phyloP scores from a whole-genome alignment of 352 stramenopile species.

The Aphanomyces stellatus region DNA sequence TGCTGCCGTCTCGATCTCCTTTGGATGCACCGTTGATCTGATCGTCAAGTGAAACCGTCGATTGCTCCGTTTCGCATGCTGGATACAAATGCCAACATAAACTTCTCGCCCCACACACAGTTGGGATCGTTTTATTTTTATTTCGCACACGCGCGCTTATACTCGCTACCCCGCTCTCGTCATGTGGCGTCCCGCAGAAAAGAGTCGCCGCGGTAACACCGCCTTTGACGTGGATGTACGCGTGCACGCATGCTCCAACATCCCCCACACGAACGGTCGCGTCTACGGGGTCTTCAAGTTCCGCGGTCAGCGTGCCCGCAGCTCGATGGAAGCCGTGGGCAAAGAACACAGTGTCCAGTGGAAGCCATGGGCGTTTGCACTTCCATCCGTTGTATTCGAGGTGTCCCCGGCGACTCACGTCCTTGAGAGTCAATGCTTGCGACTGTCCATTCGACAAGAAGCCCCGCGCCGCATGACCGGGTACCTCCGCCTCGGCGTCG shows the following conservation, averaged over 20 bases:
- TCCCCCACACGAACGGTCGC: slow-evolving; percentile 25
- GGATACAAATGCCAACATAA: no score
- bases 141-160: no score
- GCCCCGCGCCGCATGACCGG: slow-evolving; percentile 8
- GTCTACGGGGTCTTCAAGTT: slow-evolving; percentile 37
- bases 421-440: slow-evolving; percentile 13
- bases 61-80: no score
- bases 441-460: slow-evolving; percentile 29
- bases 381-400: neutral
- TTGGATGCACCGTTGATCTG: no score
- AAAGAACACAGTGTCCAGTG: neutral
- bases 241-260: slow-evolving; percentile 33
- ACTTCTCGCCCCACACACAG: no score
- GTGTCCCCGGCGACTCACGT: neutral
- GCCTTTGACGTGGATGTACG: slow-evolving; percentile 27
- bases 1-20: no score
- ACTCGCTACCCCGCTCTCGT: no score
- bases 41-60: no score
- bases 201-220: no score
- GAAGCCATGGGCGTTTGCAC: neutral
- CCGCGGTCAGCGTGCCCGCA: neutral
- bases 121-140: no score
- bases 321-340: neutral
- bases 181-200: no score
- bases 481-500: slow-evolving; percentile 24